Evolutionary conservation across 805 yeast genomes (phyloP), one percentile per base, ranked within the genome.

Genomic region (Kodamaea fukazawae): DNA sequence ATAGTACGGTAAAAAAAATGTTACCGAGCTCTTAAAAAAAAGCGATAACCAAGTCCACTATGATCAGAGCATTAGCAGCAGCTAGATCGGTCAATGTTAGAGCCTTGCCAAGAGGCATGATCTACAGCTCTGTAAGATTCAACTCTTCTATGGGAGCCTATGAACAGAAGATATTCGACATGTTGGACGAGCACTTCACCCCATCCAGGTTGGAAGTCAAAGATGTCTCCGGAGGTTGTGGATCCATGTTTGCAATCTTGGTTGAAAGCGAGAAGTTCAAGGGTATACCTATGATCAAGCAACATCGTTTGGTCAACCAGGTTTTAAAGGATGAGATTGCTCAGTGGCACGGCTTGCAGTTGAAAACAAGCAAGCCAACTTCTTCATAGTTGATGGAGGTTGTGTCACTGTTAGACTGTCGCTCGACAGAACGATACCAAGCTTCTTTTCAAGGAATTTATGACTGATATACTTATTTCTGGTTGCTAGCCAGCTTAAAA

Each of bases 291-390:
- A 87, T 87, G 81, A 73, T 93, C 48, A 90, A 89, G 57, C 99
- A 93, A 60, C 99, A 93, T 55, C 75, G 96, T 44, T 60, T 91
- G 49, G 98, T 93, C 11, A 91, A 93, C 61, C 77, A 79, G 40
- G 70, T 81, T 2, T 69, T 93, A 51, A 81, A 83, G 45, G 95
- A 87, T 30, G 98, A 93, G 53, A 87, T 93, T 33, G 67, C 79
- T 20, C 73, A 83, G 54, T 93, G 98, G 99, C 99, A 93, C 58
- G 99, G 99, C 0, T 67, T 91, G 38, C 97, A 91, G 60, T 71
- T 91, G 45, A 76, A 76, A 49, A 91, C 98, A 0, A 82, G 75
- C 23, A 20, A 20, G 8, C 23, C 23, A 6, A 8, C 8, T 8
- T 20, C 23, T 6, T 20, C n/a, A n/a, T n/a, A n/a, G n/a, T n/a